Percentiles rank a stretch among this genome's conserved stretches.
Conservation (phyloP, 768 basidiomycete genomes). For the Fibroporia radiculosa region DNA sequence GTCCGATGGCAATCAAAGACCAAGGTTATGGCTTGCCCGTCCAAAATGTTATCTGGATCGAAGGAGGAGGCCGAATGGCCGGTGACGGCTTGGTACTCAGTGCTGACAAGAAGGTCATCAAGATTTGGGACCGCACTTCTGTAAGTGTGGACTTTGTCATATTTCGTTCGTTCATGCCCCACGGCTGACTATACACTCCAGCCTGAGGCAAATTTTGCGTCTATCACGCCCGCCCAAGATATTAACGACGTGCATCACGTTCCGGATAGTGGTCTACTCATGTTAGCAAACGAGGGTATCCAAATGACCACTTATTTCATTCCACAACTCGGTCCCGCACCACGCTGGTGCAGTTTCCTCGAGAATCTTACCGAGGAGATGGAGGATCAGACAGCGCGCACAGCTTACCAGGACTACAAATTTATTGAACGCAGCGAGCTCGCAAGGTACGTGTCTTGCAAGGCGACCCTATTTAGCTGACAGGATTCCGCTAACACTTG, state of each 20-base stretch:
- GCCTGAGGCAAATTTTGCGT: slow-evolving; percentile 83
- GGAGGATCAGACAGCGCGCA: slow-evolving; percentile 78
- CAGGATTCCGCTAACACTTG: slow-evolving; percentile 2
- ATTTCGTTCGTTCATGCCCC: neutral
- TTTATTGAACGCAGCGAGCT: slow-evolving; percentile 88
- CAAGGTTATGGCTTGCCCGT: slow-evolving; percentile 95
- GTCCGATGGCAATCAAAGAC: slow-evolving; percentile 84
- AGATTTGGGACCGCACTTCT: slow-evolving; percentile 87
- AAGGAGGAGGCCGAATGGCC: slow-evolving; percentile 76
- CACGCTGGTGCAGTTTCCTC: slow-evolving; percentile 95
- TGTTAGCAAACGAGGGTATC: slow-evolving; percentile 95
- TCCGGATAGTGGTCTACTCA: slow-evolving; percentile 79
- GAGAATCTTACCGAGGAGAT: slow-evolving; percentile 98
- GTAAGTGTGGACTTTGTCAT: slow-evolving; percentile 37
- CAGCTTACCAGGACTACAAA: slow-evolving; percentile 94
- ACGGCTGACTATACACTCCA: slow-evolving; percentile 21
- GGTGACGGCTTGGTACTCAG: slow-evolving; percentile 85
- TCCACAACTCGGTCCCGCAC: slow-evolving; percentile 93
- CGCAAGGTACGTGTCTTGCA: slow-evolving; percentile 50
- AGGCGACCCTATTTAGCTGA: no score
- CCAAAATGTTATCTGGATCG: slow-evolving; percentile 81
- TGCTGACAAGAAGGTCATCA: slow-evolving; percentile 95
- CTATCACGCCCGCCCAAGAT: slow-evolving; percentile 85
- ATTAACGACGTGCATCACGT: slow-evolving; percentile 89
- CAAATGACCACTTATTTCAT: slow-evolving; percentile 93